These are phyloP conservation scores for Drosera spatulata DNA, from an alignment of 179 eudicot genomes.

Conservation along the genomic window DNA sequence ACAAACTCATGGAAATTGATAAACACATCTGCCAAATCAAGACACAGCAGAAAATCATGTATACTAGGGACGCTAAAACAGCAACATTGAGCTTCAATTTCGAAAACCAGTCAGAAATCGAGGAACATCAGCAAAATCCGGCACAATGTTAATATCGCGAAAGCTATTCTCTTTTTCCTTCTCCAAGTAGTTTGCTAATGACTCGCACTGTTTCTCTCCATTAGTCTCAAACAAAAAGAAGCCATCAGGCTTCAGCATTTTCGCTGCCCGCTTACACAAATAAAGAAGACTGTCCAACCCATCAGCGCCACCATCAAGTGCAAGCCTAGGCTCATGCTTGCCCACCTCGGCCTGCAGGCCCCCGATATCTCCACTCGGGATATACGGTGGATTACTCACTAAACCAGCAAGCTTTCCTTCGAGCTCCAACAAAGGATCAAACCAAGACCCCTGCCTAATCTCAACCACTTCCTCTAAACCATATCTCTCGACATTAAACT, in stretches of 20 bases:
- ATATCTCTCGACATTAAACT: slow-evolving; percentile 75
- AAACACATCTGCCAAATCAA: no score
- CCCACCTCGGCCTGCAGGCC: slow-evolving; percentile 86
- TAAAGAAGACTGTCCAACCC: slow-evolving; percentile 68
- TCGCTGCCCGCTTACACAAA: slow-evolving; percentile 49
- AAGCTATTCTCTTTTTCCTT: no score
- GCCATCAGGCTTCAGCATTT: slow-evolving; percentile 74
- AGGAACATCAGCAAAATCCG: no score
- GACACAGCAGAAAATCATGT: no score
- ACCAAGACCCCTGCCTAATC: slow-evolving; percentile 78
- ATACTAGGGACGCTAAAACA: no score
- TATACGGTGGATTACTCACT: slow-evolving; percentile 96
- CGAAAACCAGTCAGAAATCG: no score
- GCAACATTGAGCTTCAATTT: no score
- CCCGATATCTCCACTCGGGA: slow-evolving; percentile 61
- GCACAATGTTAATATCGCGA: no score
- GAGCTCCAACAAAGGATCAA: slow-evolving; percentile 55
- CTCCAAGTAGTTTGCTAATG: no score
- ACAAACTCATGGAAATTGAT: no score
- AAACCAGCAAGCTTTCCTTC: slow-evolving; percentile 67
- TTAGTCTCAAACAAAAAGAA: slow-evolving; percentile 53
- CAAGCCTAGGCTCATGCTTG: slow-evolving; percentile 82
- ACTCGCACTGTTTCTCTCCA: no score
- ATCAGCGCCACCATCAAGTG: slow-evolving; percentile 76
- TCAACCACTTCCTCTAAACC: slow-evolving; percentile 55